A percentile compares a stretch with the other conserved stretches of the same genome.
Evolutionary conservation across 495 filamentous ascomycete genomes (phyloP).

Genomic region (Delitschia confertaspora): DNA sequence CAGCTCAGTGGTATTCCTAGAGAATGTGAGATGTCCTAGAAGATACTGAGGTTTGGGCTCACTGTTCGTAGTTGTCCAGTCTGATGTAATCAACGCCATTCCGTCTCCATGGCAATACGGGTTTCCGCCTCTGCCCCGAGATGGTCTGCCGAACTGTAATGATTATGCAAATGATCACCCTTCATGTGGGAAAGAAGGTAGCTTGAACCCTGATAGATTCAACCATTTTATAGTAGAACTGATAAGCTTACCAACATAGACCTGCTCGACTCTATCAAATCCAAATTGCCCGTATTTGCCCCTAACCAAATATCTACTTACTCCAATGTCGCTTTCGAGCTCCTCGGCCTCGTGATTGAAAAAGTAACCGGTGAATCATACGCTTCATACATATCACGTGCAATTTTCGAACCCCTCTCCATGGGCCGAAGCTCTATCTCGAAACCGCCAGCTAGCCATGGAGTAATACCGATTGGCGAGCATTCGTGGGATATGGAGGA

Average conservation of each 20-base stretch:
- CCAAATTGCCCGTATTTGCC: slow-evolving; percentile 29
- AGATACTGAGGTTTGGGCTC: background rate
- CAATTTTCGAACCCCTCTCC: slow-evolving; percentile 31
- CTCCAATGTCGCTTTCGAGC: slow-evolving; percentile 31
- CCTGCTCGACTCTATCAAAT: slow-evolving; percentile 18
- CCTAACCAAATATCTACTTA: slow-evolving; percentile 34
- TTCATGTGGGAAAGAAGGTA: no score
- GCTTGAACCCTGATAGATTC: no score
- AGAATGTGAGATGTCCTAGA: slow-evolving; percentile 13
- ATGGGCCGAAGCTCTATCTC: slow-evolving; percentile 28
- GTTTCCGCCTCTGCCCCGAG: slow-evolving; percentile 26
- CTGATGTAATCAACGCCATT: slow-evolving; percentile 23
- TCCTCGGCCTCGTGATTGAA: slow-evolving; percentile 32
- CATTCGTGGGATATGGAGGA: slow-evolving; percentile 33
- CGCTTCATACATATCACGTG: slow-evolving; percentile 26
- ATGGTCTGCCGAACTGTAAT: slow-evolving; percentile 26
- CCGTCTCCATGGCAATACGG: slow-evolving; percentile 15
- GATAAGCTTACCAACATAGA: no score
- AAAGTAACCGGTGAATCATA: slow-evolving; percentile 29
- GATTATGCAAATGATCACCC: slow-evolving; percentile 23
- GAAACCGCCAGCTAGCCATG: slow-evolving; percentile 29
- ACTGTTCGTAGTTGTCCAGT: slow-evolving; percentile 15
- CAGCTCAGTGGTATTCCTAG: slow-evolving; percentile 35
- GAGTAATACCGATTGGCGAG: slow-evolving; percentile 28
- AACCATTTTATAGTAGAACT: no score